These are phyloP conservation scores for Rhodamnia rubescens DNA, from an alignment of 345 rosid genomes.

Conservation along the genomic window DNA sequence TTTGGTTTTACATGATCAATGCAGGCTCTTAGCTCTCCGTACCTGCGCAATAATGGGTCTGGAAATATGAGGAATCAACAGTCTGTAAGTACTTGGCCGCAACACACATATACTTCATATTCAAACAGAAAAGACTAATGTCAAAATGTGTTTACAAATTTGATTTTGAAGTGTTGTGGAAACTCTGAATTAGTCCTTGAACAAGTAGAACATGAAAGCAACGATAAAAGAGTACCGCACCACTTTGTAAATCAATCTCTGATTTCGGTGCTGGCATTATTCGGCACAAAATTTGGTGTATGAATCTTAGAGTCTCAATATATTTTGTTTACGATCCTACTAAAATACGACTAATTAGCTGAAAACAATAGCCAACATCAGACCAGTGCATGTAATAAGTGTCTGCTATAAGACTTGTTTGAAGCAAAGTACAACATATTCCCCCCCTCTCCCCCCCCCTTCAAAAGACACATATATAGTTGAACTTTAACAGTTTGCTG, in stretches of 20 bases:
- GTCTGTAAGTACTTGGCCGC: conserved; percentile 6
- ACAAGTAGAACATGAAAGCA: not conserved
- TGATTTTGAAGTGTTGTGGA: too few relatives aligned
- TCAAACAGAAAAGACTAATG: not conserved
- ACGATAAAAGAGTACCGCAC: not conserved
- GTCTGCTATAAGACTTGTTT: not conserved
- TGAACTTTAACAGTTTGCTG: not conserved
- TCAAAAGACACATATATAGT: not conserved
- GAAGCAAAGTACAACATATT: not conserved
- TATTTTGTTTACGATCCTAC: not conserved
- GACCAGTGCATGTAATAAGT: not conserved
- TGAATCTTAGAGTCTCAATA: not conserved
- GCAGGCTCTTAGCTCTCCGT: conserved; percentile 95
- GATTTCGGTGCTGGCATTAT: not conserved
- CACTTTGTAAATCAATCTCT: not conserved
- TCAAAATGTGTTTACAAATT: not conserved
- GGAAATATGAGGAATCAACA: conserved; percentile 47
- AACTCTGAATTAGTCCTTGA: not conserved
- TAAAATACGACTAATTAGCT: not conserved
- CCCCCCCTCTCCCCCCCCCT: not conserved
- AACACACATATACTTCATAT: not conserved
- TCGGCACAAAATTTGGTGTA: not conserved
- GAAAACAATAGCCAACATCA: not conserved
- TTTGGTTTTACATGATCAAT: not conserved
- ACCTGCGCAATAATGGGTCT: conserved; percentile 61